Conservation (phyloP, 441 rosid species). For the Adansonia grandidieri region DNA sequence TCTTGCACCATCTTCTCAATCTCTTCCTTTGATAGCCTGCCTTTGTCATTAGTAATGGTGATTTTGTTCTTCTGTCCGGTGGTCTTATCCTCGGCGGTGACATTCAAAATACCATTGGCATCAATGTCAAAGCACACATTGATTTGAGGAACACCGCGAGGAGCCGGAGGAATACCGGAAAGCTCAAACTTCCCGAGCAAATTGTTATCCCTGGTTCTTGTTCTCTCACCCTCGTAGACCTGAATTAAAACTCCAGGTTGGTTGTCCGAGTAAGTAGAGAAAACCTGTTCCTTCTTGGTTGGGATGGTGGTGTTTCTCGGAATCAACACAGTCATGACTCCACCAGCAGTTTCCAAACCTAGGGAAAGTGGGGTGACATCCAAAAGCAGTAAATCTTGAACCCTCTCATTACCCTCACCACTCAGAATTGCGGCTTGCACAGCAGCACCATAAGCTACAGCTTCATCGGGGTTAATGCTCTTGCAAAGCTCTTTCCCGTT, state of each 20-base stretch:
- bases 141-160: slow-evolving; percentile 76
- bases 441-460: slow-evolving; percentile 82
- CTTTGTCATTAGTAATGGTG: slow-evolving; percentile 78
- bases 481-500: slow-evolving; percentile 82
- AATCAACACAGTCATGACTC: slow-evolving; percentile 68
- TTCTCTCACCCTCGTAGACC: slow-evolving; percentile 76
- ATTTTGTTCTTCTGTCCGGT: slow-evolving; percentile 84
- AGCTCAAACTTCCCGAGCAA: slow-evolving; percentile 79
- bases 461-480: slow-evolving; percentile 74
- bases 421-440: slow-evolving; percentile 78
- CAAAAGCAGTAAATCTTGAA: slow-evolving; percentile 67
- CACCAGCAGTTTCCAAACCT: slow-evolving; percentile 61
- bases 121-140: slow-evolving; percentile 71
- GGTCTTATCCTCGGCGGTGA: slow-evolving; percentile 81
- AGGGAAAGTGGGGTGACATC: slow-evolving; percentile 67
- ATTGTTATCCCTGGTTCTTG: slow-evolving; percentile 74
- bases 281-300: slow-evolving; percentile 67
- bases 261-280: slow-evolving; percentile 69
- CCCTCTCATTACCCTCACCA: slow-evolving; percentile 82
- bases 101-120: slow-evolving; percentile 72
- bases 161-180: slow-evolving; percentile 75
- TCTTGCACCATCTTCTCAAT: slow-evolving; percentile 76
- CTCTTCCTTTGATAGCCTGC: slow-evolving; percentile 64
- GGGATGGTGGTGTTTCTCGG: slow-evolving; percentile 77
- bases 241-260: slow-evolving; percentile 81